A percentile compares a stretch with the other conserved stretches of the same genome.
phyloP scores from a whole-genome alignment of 139 green algal genomes.

The Tetradesmus obliquus region DNA sequence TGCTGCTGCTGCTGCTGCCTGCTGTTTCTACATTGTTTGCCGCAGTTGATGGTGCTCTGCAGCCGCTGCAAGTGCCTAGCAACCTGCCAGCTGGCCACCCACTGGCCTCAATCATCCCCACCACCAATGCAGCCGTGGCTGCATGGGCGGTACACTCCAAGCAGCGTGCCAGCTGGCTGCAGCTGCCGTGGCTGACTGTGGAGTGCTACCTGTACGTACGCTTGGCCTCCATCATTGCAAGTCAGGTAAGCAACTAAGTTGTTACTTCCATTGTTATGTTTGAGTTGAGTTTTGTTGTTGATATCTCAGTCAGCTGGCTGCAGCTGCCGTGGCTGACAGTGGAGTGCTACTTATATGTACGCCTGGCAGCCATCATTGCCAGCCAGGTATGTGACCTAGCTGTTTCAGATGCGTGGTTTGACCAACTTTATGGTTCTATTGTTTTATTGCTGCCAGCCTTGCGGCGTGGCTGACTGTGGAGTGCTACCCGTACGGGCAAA shows the following conservation, averaged over 20 bases:
- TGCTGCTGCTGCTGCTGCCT: not conserved
- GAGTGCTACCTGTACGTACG: conserved; percentile 66
- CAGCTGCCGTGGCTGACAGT: conserved; percentile 61
- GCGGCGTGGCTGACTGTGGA: not conserved
- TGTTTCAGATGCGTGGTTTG: too few species aligned
- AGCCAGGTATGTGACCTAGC: not conserved
- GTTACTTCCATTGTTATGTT: too few species aligned
- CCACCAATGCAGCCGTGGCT: conserved; percentile 30
- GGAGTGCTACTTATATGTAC: conserved; percentile 63
- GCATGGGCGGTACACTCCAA: conserved; percentile 4
- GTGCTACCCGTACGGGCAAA: not conserved
- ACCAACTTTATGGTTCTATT: too few species aligned
- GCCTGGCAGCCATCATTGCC: conserved; percentile 22
- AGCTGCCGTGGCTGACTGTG: conserved; percentile 61
- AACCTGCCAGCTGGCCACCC: conserved; percentile 4
- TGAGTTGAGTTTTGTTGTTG: too few species aligned
- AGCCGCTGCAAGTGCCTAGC: not conserved
- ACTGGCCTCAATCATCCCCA: conserved; percentile 14
- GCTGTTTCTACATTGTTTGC: not conserved
- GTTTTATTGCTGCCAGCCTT: not conserved
- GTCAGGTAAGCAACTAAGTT: conserved; percentile 5
- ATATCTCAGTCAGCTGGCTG: conserved; percentile 42
- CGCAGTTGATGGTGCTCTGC: conserved; percentile 9
- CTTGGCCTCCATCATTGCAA: conserved; percentile 17
- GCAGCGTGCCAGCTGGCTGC: conserved; percentile 50